Evolutionary conservation across 306 rosid species (phyloP), one percentile per base, ranked within the genome.

Genomic region (Vigna angularis): DNA sequence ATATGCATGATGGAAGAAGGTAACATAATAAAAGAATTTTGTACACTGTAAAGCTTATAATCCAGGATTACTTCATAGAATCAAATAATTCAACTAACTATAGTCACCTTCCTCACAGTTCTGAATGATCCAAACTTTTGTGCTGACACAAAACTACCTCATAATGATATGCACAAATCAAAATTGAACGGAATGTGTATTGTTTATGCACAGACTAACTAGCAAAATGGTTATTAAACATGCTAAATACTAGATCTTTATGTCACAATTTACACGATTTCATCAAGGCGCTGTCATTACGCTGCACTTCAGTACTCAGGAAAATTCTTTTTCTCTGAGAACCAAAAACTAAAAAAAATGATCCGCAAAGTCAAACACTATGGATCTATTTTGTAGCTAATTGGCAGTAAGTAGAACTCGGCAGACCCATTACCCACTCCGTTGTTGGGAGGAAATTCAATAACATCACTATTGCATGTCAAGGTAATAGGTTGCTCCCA

Each of bases 51-150:
- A 42, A 13, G 13, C 10, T 13, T 42, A 2, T 9, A 2, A 9
- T 73, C 49, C 30, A 17, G 17, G 73, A 45, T 30, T 14, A 45
- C 58, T 64, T 28, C 14, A 7, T 13, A 28, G 30, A 49, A 53
- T 36, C 42, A 79, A 50, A 79, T 26, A 53, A 34, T 73, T 55
- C 42, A 80, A 30, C 75, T 6, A 59, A 61, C 66, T 49, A 36
- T 11, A 75, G 26, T 18, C 52, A 17, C 20, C 18, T 64, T 20
- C 72, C 61, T 22, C 55, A 53, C 48, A 13, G 36, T 42, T 57
- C 48, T 14, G 9, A 7, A 57, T 15, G 44, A 73, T 56, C 55
- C 40, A 15, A 57, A 42, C 9, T 38, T 0, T 18, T 11, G 4
- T 22, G 55, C 36, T 42, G 44, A 66, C 34, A 18, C 24, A 72